A percentile compares a stretch with the other conserved stretches of the same genome.
These are phyloP conservation scores for Fusarium xyrophilum DNA, from an alignment of 2,329 filamentous ascomycete genomes.

Conservation along the genomic window DNA sequence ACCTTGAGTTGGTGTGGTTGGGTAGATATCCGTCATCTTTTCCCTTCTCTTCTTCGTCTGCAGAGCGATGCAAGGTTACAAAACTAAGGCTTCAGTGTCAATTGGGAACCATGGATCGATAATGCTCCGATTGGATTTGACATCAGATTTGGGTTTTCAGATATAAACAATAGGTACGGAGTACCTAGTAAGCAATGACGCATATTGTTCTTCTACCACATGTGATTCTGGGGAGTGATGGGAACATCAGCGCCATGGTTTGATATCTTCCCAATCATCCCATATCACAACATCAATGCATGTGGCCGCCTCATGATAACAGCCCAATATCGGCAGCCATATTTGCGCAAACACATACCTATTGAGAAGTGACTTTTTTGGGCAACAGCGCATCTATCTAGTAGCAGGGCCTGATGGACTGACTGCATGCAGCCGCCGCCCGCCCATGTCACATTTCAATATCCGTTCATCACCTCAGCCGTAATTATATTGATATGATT, in stretches of 20 bases:
- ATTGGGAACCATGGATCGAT: conserved; percentile 25
- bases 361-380: background rate
- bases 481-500: conserved; percentile 16
- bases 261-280: conserved; percentile 25
- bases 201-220: conserved; percentile 4
- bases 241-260: conserved; percentile 21
- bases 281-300: conserved; percentile 29
- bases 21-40: conserved; percentile 14
- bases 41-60: background rate
- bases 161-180: background rate
- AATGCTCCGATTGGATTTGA: conserved; percentile 32
- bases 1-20: conserved; percentile 28
- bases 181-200: conserved; percentile 10
- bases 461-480: conserved; percentile 13
- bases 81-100: conserved; percentile 22
- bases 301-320: conserved; percentile 24
- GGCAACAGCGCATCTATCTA: conserved; percentile 4
- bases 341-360: background rate
- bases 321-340: conserved; percentile 30
- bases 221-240: conserved; percentile 14
- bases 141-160: conserved; percentile 1
- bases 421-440: conserved; percentile 3
- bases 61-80: background rate
- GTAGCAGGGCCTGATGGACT: conserved; percentile 18
- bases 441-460: conserved; percentile 8